phyloP scores from a whole-genome alignment of 257 asterid genomes.

The Plantago ovata region DNA sequence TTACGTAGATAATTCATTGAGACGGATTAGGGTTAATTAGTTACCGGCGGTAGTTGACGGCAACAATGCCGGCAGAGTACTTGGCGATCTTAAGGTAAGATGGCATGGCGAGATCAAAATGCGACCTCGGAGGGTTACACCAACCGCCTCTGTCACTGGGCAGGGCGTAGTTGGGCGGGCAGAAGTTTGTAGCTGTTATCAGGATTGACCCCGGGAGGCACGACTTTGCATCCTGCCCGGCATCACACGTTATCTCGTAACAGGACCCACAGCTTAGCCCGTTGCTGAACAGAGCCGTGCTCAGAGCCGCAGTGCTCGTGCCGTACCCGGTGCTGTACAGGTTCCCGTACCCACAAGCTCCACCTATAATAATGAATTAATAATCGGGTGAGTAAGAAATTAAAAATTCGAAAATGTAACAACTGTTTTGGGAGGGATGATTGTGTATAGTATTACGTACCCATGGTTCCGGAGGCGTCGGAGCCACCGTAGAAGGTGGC shows the following conservation, averaged over 20 bases:
- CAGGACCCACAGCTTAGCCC: conserved; percentile 54
- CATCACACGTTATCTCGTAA: conserved; percentile 43
- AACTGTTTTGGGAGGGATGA: too few species aligned
- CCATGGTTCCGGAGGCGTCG: conserved; percentile 62
- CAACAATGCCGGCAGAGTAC: conserved; percentile 47
- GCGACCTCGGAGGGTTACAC: conserved; percentile 49
- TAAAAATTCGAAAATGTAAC: too few species aligned
- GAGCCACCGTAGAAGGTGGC: conserved; percentile 58
- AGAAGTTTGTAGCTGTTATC: conserved; percentile 45
- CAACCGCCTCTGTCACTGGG: conserved; percentile 48
- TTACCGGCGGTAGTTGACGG: conserved; percentile 48
- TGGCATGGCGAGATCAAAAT: conserved; percentile 51
- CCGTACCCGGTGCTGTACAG: conserved; percentile 49
- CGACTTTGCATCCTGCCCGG: conserved; percentile 33
- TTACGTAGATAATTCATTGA: too few species aligned
- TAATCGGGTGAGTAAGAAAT: too few species aligned
- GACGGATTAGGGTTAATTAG: too few species aligned
- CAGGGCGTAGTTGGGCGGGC: conserved; percentile 44
- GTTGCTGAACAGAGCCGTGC: conserved; percentile 46
- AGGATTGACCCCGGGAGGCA: conserved; percentile 41
- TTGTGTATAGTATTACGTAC: conserved; percentile 18
- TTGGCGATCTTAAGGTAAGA: conserved; percentile 42
- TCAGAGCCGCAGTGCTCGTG: conserved; percentile 42
- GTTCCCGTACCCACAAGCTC: conserved; percentile 50
- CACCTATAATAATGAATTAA: conserved; percentile 22